Evolutionary conservation across 129 eudicot species (phyloP).

Genomic region (Helianthus annuus): DNA sequence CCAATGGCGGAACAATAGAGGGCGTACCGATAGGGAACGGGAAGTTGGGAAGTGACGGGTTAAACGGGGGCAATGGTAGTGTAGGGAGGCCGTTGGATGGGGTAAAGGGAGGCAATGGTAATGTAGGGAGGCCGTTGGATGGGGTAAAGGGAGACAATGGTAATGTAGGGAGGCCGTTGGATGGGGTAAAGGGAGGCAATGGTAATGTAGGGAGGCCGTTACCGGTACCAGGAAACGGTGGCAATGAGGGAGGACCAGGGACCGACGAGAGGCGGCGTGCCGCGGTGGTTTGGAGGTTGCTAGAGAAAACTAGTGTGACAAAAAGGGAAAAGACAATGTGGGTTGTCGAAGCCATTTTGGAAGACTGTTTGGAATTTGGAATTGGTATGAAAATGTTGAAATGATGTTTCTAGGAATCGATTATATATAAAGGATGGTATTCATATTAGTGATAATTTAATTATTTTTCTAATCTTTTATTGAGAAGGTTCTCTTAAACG

Average conservation of each 20-base stretch:
- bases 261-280: slow-evolving; percentile 7
- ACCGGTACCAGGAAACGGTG: background rate
- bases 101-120: background rate
- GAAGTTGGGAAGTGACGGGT: slow-evolving; percentile 18
- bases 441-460: too few species aligned
- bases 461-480: too few species aligned
- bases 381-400: background rate
- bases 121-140: background rate
- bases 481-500: too few species aligned
- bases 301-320: background rate
- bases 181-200: background rate
- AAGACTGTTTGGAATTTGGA: background rate
- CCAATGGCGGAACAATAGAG: slow-evolving; percentile 8
- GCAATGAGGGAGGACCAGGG: background rate
- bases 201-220: background rate
- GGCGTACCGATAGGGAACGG: slow-evolving; percentile 11
- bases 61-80: background rate
- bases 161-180: background rate
- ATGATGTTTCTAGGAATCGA: background rate
- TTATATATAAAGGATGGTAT: slow-evolving; percentile 18
- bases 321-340: slow-evolving; percentile 25
- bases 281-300: slow-evolving; percentile 27
- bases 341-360: slow-evolving; percentile 34
- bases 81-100: background rate
- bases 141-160: slow-evolving; percentile 3